Conservation (phyloP, 1,284 basidiomycete species). For the Boletellus dicymbophilus region DNA sequence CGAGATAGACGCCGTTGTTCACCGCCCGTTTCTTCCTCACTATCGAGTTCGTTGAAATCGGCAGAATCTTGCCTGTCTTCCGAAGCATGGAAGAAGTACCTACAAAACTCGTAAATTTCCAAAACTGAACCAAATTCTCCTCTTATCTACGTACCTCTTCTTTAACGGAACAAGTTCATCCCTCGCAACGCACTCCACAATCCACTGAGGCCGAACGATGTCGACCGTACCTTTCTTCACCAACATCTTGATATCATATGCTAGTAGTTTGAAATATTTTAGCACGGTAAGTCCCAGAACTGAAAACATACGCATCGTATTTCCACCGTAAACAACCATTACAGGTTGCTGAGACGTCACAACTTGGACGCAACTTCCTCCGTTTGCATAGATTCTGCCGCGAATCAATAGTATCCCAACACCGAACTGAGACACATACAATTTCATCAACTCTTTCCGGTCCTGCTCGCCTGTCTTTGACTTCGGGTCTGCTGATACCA, state of each 20-base stretch:
- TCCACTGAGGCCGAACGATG: slow-evolving; percentile 80
- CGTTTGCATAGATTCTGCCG: slow-evolving; percentile 72
- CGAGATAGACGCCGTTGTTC: slow-evolving; percentile 5
- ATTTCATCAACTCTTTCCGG: slow-evolving; percentile 61
- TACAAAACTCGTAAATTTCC: slow-evolving; percentile 24
- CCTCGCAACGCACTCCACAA: slow-evolving; percentile 72
- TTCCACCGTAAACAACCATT: slow-evolving; percentile 67
- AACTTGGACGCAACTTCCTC: slow-evolving; percentile 74
- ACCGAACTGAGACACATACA: slow-evolving; percentile 43
- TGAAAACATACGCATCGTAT: slow-evolving; percentile 52
- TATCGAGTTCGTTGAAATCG: slow-evolving; percentile 43
- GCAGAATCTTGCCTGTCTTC: slow-evolving; percentile 39
- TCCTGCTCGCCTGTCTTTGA: slow-evolving; percentile 69
- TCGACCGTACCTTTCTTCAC: slow-evolving; percentile 67
- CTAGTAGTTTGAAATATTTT: slow-evolving; percentile 45
- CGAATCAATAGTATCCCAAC: slow-evolving; percentile 9
- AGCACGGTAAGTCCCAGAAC: background rate
- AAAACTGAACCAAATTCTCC: background rate
- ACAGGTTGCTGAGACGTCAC: slow-evolving; percentile 44
- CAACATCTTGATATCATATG: slow-evolving; percentile 66
- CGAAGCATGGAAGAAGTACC: slow-evolving; percentile 78
- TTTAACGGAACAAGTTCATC: slow-evolving; percentile 58
- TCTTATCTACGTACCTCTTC: slow-evolving; percentile 54
- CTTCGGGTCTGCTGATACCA: slow-evolving; percentile 78
- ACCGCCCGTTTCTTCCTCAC: slow-evolving; percentile 31